These are phyloP conservation scores for Eucalyptus marginata DNA, from an alignment of 345 rosid genomes.

Conservation along the genomic window DNA sequence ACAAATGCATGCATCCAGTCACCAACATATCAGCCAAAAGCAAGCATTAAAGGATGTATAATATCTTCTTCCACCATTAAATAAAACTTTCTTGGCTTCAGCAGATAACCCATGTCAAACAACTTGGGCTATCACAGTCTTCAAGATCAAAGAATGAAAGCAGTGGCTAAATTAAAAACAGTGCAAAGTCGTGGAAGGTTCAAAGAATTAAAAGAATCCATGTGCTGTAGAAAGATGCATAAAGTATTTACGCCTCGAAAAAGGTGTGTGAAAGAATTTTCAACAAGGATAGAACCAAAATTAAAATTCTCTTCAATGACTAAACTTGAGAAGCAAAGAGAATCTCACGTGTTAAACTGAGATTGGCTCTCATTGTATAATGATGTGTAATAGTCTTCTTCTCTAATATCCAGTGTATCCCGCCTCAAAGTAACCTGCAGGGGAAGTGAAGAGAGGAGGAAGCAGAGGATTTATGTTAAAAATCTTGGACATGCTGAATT, in stretches of 20 bases:
- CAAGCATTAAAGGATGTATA: background rate
- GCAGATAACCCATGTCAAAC: background rate
- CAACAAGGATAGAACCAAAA: background rate
- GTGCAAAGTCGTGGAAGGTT: background rate
- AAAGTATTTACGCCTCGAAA: background rate
- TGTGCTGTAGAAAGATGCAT: background rate
- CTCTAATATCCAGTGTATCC: constrained; percentile 71
- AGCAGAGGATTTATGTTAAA: background rate
- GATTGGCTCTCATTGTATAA: constrained; percentile 80
- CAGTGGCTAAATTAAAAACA: background rate
- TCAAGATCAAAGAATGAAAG: background rate
- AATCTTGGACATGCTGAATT: background rate
- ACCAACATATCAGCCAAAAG: background rate
- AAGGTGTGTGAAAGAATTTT: background rate
- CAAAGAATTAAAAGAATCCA: background rate
- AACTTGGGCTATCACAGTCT: background rate
- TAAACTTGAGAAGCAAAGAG: background rate
- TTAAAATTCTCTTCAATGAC: background rate
- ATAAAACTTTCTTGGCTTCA: background rate
- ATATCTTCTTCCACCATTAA: background rate
- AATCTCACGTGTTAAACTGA: constrained; percentile 68
- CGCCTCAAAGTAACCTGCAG: constrained; percentile 72
- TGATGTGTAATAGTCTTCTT: constrained; percentile 80
- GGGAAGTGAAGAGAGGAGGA: background rate
- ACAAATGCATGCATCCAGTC: background rate